Percentiles rank a stretch among this genome's conserved stretches.
Evolutionary conservation across 1,284 basidiomycete species (phyloP).

Genomic region (Exsudoporus floridanus): DNA sequence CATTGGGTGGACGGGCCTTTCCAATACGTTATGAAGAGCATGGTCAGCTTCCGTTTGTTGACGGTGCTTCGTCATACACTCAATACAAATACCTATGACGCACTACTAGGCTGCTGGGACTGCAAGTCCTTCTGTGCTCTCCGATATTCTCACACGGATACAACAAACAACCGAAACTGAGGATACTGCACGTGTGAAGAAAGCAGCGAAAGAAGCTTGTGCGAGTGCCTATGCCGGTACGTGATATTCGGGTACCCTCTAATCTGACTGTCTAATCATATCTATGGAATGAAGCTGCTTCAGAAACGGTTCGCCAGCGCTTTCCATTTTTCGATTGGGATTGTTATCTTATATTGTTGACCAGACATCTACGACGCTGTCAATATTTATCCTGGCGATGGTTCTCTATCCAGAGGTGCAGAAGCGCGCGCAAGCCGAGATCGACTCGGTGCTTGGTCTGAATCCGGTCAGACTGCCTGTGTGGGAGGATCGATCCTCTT

Average conservation of each 20-base stretch:
- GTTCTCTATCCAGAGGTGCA: conserved; percentile 17
- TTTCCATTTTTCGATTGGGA: background rate
- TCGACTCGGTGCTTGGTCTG: conserved; percentile 11
- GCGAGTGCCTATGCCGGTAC: conserved; percentile 14
- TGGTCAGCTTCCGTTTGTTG: conserved; percentile 4
- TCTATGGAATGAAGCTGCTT: conserved; percentile 2
- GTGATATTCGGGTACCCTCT: background rate
- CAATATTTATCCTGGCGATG: conserved; percentile 14
- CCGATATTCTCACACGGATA: conserved; percentile 8
- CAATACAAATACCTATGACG: background rate
- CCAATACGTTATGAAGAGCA: conserved; percentile 8
- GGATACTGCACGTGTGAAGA: background rate
- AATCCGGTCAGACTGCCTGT: conserved; percentile 17
- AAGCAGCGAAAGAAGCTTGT: conserved; percentile 6
- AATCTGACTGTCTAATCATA: background rate
- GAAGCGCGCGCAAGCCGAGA: conserved; percentile 13
- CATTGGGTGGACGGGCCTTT: conserved; percentile 11
- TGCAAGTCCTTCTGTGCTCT: conserved; percentile 11
- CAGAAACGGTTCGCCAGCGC: conserved; percentile 13
- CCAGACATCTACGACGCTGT: conserved; percentile 13
- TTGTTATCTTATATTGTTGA: background rate
- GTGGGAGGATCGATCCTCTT: conserved; percentile 15
- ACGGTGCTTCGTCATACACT: background rate
- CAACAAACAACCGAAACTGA: background rate
- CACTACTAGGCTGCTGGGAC: conserved; percentile 15